Evolutionary conservation across 164 flowering plant species (phyloP).

Genomic region (Akebia trifoliata): DNA sequence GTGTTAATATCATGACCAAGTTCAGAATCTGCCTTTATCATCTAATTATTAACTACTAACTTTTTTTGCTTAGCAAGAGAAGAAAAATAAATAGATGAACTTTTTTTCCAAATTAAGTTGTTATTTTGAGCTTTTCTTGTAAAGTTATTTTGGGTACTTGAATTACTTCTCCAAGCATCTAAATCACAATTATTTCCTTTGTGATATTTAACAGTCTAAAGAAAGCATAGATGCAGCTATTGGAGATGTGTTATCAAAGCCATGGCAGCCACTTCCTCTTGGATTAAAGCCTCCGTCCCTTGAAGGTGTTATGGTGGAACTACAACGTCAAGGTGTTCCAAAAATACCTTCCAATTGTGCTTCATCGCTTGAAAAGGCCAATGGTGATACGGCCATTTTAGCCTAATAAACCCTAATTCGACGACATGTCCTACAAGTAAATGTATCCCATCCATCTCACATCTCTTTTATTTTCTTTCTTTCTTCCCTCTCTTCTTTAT

Average conservation of each 20-base stretch:
- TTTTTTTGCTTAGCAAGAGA: too few relatives aligned
- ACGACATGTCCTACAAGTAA: not conserved
- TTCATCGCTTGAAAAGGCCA: too few relatives aligned
- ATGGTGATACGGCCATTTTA: not conserved
- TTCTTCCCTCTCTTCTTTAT: not conserved
- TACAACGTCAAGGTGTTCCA: slow-evolving; percentile 80
- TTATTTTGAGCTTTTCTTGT: too few relatives aligned
- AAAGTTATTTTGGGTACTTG: too few relatives aligned
- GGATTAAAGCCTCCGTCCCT: slow-evolving; percentile 82
- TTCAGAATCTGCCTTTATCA: too few relatives aligned
- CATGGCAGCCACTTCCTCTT: slow-evolving; percentile 93
- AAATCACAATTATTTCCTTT: not conserved
- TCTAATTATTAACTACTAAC: too few relatives aligned
- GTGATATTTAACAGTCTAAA: slow-evolving; percentile 46
- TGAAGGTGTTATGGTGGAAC: slow-evolving; percentile 71
- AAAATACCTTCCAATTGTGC: too few relatives aligned
- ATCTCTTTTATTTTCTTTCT: not conserved
- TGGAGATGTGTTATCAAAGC: slow-evolving; percentile 75
- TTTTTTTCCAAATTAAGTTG: too few relatives aligned
- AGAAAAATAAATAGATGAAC: too few relatives aligned
- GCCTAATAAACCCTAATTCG: not conserved
- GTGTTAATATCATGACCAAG: too few relatives aligned
- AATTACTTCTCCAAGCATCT: not conserved
- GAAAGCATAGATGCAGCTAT: slow-evolving; percentile 88
- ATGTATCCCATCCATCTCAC: not conserved